phyloP scores from a whole-genome alignment of 2,329 filamentous ascomycete genomes.

The Sporothrix dimorphospora region DNA sequence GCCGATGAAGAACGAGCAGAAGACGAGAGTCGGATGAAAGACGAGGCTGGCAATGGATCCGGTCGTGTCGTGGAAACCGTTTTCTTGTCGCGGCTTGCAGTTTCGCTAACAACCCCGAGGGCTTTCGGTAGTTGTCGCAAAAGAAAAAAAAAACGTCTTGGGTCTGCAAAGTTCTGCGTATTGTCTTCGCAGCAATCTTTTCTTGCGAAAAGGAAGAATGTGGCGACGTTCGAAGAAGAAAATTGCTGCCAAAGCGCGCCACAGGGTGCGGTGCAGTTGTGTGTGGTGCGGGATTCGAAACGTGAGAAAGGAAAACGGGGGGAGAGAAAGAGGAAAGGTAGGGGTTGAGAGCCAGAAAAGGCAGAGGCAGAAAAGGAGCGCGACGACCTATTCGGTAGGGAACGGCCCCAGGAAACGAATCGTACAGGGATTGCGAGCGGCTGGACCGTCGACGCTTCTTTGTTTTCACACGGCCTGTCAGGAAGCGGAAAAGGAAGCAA shows the following conservation, averaged over 20 bases:
- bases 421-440: background rate
- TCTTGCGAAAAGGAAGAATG: constrained; percentile 13
- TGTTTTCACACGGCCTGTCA: background rate
- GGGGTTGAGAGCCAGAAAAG: constrained; percentile 22
- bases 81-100: constrained; percentile 7
- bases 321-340: constrained; percentile 13
- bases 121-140: constrained; percentile 1
- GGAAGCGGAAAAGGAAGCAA: background rate
- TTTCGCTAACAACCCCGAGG: background rate
- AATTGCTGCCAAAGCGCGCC: constrained; percentile 28
- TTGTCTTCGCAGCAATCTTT: background rate
- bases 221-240: constrained; percentile 20
- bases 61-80: background rate
- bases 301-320: constrained; percentile 27
- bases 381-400: constrained; percentile 22
- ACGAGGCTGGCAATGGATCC: constrained; percentile 10
- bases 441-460: background rate
- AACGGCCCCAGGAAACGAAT: background rate
- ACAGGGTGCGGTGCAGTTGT: constrained; percentile 19
- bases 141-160: too few species aligned
- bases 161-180: background rate
- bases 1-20: background rate
- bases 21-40: background rate
- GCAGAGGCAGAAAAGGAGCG: constrained; percentile 23
- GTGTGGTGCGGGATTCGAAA: constrained; percentile 29